These are phyloP conservation scores for Podospora appendiculata DNA, from an alignment of 495 filamentous ascomycete species.

Conservation along the genomic window DNA sequence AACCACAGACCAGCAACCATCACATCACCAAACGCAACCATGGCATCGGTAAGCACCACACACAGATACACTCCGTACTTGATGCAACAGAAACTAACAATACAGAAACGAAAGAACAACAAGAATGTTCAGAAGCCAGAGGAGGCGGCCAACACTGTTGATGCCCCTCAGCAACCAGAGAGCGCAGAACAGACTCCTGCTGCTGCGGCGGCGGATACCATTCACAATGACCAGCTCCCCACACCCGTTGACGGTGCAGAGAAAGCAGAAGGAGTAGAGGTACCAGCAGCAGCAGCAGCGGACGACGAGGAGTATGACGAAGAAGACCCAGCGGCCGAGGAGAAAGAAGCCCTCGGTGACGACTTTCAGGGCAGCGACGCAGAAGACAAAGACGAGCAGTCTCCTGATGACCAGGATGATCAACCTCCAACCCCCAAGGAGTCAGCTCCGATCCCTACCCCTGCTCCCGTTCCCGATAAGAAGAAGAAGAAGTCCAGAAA, in stretches of 20 bases:
- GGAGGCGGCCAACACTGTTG: slow-evolving; percentile 10
- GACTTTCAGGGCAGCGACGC: too few relatives aligned
- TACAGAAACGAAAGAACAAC: slow-evolving; percentile 7
- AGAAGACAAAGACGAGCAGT: slow-evolving; percentile 1
- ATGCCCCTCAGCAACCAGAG: slow-evolving; percentile 5
- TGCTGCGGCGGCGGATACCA: neutral
- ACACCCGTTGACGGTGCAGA: neutral
- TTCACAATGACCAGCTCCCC: neutral
- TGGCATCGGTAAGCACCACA: slow-evolving; percentile 18
- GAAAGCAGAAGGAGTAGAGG: slow-evolving; percentile 1
- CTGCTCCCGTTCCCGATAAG: neutral
- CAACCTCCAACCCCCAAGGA: too few relatives aligned
- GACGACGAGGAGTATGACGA: slow-evolving; percentile 5
- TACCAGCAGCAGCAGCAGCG: neutral
- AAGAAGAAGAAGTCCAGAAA: slow-evolving; percentile 1
- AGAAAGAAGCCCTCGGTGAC: neutral
- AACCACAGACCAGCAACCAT: neutral
- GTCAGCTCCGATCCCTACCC: too few relatives aligned
- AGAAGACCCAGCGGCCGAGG: neutral
- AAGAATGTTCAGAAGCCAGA: slow-evolving; percentile 11
- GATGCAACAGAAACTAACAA: neutral
- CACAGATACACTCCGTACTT: neutral
- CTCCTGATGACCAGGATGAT: neutral
- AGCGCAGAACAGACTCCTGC: neutral
- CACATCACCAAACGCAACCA: neutral